Evolutionary conservation across 129 eudicot genomes (phyloP).

Genomic region (Centaurea solstitialis): DNA sequence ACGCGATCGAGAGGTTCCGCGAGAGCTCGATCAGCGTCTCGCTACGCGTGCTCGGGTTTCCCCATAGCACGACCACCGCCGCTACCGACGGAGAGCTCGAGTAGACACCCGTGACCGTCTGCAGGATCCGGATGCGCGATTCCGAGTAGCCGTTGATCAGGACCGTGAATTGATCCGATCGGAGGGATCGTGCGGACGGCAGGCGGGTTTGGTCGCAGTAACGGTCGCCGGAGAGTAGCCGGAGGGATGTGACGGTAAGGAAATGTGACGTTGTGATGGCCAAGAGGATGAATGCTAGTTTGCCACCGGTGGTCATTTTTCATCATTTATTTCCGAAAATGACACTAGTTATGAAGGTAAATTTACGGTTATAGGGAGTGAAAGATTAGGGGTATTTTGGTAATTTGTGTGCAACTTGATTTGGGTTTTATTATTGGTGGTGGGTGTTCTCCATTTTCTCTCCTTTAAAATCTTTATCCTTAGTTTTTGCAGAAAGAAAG

Average conservation of each 20-base stretch:
- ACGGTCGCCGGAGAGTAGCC: slow-evolving; percentile 28
- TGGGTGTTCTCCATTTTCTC: slow-evolving; percentile 15
- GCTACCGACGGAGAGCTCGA: slow-evolving; percentile 53
- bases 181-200: slow-evolving; percentile 49
- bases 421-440: slow-evolving; percentile 20
- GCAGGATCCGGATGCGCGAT: slow-evolving; percentile 69
- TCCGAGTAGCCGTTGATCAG: slow-evolving; percentile 82
- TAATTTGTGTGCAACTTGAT: slow-evolving; percentile 17
- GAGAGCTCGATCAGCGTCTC: slow-evolving; percentile 49
- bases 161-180: slow-evolving; percentile 76
- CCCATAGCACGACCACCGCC: slow-evolving; percentile 68
- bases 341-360: slow-evolving; percentile 8
- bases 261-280: slow-evolving; percentile 18
- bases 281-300: slow-evolving; percentile 13
- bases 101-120: slow-evolving; percentile 56
- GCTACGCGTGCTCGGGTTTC: slow-evolving; percentile 62
- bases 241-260: slow-evolving; percentile 4
- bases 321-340: slow-evolving; percentile 17
- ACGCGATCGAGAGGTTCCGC: slow-evolving; percentile 49
- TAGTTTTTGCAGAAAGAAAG: slow-evolving; percentile 8
- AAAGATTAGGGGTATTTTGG: slow-evolving; percentile 23
- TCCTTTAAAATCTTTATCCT: slow-evolving; percentile 31
- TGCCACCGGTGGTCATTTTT: slow-evolving; percentile 11
- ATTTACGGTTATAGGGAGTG: neutral
- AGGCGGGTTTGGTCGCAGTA: slow-evolving; percentile 35